Percentiles rank a stretch among this genome's conserved stretches.
Conservation (phyloP, 2,329 filamentous ascomycete species). For the Botrytis fragariae region DNA sequence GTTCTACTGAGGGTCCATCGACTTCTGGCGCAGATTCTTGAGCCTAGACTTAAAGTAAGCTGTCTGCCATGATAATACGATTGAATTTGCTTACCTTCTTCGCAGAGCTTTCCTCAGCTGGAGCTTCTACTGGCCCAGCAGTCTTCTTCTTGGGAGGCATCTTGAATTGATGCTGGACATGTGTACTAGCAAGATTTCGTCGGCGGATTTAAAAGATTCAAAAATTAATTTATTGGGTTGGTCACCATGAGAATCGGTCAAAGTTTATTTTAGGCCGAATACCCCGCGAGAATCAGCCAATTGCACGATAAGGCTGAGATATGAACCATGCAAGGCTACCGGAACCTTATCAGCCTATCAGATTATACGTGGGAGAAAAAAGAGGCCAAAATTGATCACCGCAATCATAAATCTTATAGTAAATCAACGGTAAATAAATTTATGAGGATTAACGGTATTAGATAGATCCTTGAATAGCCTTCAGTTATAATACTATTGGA, state of each 20-base stretch:
- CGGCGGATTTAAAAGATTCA: slow-evolving; percentile 10
- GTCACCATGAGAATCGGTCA: neutral
- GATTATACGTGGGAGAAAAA: neutral
- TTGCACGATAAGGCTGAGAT: slow-evolving; percentile 11
- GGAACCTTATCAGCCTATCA: neutral
- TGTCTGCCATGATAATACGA: neutral
- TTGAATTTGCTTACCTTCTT: neutral
- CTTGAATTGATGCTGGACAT: neutral
- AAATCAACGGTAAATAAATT: too few species aligned
- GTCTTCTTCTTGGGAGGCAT: slow-evolving; percentile 23
- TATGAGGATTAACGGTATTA: too few species aligned
- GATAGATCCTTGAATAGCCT: too few species aligned
- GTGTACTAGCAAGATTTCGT: slow-evolving; percentile 1
- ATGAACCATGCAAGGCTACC: slow-evolving; percentile 4
- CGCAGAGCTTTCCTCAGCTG: neutral
- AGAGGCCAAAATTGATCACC: too few species aligned
- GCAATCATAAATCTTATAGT: too few species aligned
- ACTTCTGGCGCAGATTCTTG: slow-evolving; percentile 11
- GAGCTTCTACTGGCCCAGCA: slow-evolving; percentile 13
- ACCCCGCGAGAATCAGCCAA: slow-evolving; percentile 14
- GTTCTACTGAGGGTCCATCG: slow-evolving; percentile 20
- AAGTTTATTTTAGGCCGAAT: slow-evolving; percentile 18
- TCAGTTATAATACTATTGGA: too few species aligned
- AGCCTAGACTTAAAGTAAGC: slow-evolving; percentile 4
- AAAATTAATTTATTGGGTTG: slow-evolving; percentile 15